These are phyloP conservation scores for Geotrichum phurueaensis DNA, from an alignment of 1,139 yeast species.

Conservation along the genomic window DNA sequence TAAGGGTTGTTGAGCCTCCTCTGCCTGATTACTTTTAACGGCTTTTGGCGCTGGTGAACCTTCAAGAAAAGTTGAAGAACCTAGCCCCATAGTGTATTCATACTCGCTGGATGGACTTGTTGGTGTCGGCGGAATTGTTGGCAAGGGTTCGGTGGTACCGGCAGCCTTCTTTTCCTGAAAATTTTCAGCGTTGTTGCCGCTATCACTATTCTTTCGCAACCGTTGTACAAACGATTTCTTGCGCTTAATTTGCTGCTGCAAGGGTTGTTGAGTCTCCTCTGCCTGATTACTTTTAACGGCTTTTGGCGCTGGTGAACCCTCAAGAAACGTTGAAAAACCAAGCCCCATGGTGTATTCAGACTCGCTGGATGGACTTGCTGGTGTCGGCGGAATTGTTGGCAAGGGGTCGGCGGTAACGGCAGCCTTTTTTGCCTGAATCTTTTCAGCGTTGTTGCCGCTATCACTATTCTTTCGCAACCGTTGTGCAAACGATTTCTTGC, in stretches of 20 bases:
- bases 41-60: conserved; percentile 87
- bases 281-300: conserved; percentile 41
- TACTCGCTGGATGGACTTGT: too few species aligned
- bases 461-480: conserved; percentile 42
- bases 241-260: conserved; percentile 28
- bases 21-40: conserved; percentile 40
- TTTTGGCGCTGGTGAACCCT: conserved; percentile 90
- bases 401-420: not conserved
- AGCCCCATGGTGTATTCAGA: conserved; percentile 70
- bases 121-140: not conserved
- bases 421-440: conserved; percentile 9
- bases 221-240: conserved; percentile 73
- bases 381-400: conserved; percentile 1
- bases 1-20: conserved; percentile 28
- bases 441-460: conserved; percentile 14
- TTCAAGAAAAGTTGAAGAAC: conserved; percentile 84
- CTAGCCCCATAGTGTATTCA: too few species aligned
- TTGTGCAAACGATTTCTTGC: conserved; percentile 68
- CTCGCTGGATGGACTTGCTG: not conserved
- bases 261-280: conserved; percentile 30
- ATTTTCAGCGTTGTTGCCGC: conserved; percentile 15
- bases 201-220: conserved; percentile 37
- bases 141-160: too few species aligned
- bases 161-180: not conserved
- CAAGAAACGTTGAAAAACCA: conserved; percentile 85